Percentiles rank a stretch among this genome's conserved stretches.
phyloP scores from a whole-genome alignment of 768 basidiomycete genomes.

The Mycena crocata region DNA sequence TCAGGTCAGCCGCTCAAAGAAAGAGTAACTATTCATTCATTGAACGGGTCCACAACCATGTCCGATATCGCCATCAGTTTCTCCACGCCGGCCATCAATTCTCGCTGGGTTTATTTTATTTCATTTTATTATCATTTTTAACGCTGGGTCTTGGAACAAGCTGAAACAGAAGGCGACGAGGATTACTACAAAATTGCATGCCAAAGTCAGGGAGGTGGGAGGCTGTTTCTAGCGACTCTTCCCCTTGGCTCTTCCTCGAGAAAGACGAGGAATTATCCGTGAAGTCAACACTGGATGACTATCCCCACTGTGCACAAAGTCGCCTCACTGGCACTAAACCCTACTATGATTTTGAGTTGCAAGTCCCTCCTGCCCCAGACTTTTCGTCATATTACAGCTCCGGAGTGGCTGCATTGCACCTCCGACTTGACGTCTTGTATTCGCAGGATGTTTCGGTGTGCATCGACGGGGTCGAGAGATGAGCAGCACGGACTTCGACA shows the following conservation, averaged over 20 bases:
- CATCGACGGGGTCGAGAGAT: neutral
- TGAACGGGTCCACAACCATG: slow-evolving; percentile 5
- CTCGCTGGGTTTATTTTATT: no score
- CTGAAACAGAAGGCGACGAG: neutral
- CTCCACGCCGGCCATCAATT: neutral
- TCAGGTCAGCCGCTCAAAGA: slow-evolving; percentile 3
- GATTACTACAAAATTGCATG: neutral
- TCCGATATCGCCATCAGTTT: neutral
- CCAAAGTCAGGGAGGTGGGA: neutral
- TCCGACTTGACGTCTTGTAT: slow-evolving; percentile 7
- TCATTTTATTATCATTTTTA: no score
- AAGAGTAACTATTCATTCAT: neutral
- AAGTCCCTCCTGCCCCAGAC: neutral
- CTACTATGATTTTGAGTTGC: slow-evolving; percentile 15
- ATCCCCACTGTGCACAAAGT: neutral
- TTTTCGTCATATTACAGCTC: slow-evolving; percentile 18
- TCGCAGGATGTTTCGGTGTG: slow-evolving; percentile 13
- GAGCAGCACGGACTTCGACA: no score
- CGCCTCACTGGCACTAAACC: neutral
- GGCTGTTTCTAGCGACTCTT: neutral
- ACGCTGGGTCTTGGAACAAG: neutral
- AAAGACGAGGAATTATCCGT: neutral
- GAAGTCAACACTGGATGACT: neutral
- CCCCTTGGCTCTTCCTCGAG: neutral
- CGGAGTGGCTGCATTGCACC: neutral